A percentile compares a stretch with the other conserved stretches of the same genome.
Conservation (phyloP, 2,329 filamentous ascomycete genomes). For the Fusarium liriodendri region DNA sequence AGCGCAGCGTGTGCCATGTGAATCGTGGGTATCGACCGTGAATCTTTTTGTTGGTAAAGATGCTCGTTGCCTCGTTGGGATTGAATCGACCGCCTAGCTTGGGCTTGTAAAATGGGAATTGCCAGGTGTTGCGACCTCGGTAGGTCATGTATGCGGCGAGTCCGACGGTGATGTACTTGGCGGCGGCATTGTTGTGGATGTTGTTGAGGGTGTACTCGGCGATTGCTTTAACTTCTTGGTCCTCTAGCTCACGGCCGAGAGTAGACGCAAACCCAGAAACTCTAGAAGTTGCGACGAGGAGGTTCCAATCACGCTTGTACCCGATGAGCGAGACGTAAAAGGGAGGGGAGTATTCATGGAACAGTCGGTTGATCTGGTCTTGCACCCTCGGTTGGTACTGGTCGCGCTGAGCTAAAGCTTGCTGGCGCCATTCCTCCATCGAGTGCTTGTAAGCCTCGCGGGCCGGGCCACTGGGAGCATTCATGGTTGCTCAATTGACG, state of each 20-base stretch:
- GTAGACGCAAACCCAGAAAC: slow-evolving; percentile 45
- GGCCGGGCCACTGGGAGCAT: slow-evolving; percentile 29
- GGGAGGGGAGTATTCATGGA: slow-evolving; percentile 48
- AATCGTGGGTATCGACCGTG: slow-evolving; percentile 37
- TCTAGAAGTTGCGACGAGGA: slow-evolving; percentile 44
- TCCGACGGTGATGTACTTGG: slow-evolving; percentile 42
- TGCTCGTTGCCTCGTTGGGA: slow-evolving; percentile 42
- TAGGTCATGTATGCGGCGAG: slow-evolving; percentile 44
- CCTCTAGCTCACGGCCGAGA: slow-evolving; percentile 47
- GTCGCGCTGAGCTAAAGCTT: slow-evolving; percentile 43
- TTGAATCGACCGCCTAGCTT: slow-evolving; percentile 42
- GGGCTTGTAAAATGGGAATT: slow-evolving; percentile 45
- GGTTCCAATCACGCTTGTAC: slow-evolving; percentile 41
- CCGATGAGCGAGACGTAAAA: slow-evolving; percentile 48
- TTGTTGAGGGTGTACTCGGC: slow-evolving; percentile 48
- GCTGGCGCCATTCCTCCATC: slow-evolving; percentile 49
- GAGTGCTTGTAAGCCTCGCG: slow-evolving; percentile 41
- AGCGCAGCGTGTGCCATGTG: slow-evolving; percentile 42
- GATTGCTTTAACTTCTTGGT: slow-evolving; percentile 52
- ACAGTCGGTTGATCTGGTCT: slow-evolving; percentile 48
- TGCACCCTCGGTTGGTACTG: slow-evolving; percentile 46
- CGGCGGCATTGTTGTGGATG: slow-evolving; percentile 47
- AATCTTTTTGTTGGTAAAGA: slow-evolving; percentile 43
- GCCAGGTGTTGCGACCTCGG: slow-evolving; percentile 43
- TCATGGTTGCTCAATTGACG: slow-evolving; percentile 26